Percentiles rank a stretch among this genome's conserved stretches.
phyloP scores from a whole-genome alignment of 2,329 filamentous ascomycete species.

The Colletotrichum paranaense region DNA sequence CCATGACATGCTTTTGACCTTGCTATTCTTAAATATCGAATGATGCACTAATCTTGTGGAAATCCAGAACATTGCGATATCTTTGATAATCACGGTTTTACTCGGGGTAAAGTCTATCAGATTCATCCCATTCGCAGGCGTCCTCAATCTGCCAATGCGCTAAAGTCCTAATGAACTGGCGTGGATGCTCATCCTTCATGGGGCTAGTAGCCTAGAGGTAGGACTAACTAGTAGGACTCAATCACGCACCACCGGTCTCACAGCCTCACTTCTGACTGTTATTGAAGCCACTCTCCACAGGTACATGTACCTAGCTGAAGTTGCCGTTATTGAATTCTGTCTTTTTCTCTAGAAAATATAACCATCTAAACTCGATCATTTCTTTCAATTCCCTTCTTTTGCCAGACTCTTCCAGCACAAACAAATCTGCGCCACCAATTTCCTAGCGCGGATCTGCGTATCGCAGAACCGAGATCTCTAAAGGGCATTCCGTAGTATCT shows the following conservation, averaged over 20 bases:
- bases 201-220: background rate
- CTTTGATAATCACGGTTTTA: too few relatives aligned
- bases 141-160: background rate
- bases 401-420: background rate
- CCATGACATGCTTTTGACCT: background rate
- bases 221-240: background rate
- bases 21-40: background rate
- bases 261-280: background rate
- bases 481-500: background rate
- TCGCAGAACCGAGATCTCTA: background rate
- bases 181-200: background rate
- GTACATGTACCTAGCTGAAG: background rate
- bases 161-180: background rate
- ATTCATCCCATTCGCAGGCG: background rate
- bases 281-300: background rate
- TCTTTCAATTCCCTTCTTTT: too few relatives aligned
- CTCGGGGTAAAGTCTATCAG: rapidly evolving
- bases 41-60: background rate
- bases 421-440: background rate
- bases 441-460: background rate
- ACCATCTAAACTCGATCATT: too few relatives aligned
- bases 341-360: too few relatives aligned
- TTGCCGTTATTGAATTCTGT: rapidly evolving
- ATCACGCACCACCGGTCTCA: background rate
- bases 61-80: too few relatives aligned